Base-by-base conservation (phyloP, 2,329 filamentous ascomycete genomes). In the Paecilomyces fulvus region DNA sequence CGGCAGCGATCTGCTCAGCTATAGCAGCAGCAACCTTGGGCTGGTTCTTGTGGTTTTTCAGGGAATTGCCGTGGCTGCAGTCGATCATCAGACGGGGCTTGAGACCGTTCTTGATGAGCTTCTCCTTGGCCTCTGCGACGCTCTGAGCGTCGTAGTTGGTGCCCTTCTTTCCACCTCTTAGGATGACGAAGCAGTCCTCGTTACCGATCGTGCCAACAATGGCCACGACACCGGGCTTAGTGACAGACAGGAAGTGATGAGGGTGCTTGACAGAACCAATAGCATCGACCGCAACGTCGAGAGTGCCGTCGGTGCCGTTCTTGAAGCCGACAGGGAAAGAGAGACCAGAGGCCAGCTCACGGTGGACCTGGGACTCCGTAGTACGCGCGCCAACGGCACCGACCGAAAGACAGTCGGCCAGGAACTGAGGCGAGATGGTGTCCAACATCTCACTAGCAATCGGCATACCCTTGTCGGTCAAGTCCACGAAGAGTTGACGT, bases 271-370 rank as follows among this genome's bases (percentile, higher is more conserved):
- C 92, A 14, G 94, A 90, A 60, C 92, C 91, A 71, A 97, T 96
- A 53, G 94, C 94, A 71, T 99, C 94, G 65, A 97, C 90, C 11
- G 94, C 92, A 3, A 97, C 92, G 56, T 86, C 83, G 51, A 97
- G 78, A 8, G 87, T 88, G 53, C 94, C 94, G 71, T 99, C 94
- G 30, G 94, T 99, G 62, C 94, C 94, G 75, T 99, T 99, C 83
- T 99, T 99, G 88, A 99, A 99, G 53, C 94, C 94, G 10, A 99
- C 91, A 1, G 94, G 94, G 87, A 96, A 97, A 64, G 89, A 95
- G 33, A 97, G 80, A 69, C 94, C 94, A 54, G 89, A 94, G 21
- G 94, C 92, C 61, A 99, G 79, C 76, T 99, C 94, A 56, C 94
- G 87, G 75, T 99, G 94, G 60, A 97, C 81, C 78, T 99, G 94